These are phyloP conservation scores for Botrytis paeoniae DNA, from an alignment of 2,329 filamentous ascomycete genomes.

Conservation along the genomic window DNA sequence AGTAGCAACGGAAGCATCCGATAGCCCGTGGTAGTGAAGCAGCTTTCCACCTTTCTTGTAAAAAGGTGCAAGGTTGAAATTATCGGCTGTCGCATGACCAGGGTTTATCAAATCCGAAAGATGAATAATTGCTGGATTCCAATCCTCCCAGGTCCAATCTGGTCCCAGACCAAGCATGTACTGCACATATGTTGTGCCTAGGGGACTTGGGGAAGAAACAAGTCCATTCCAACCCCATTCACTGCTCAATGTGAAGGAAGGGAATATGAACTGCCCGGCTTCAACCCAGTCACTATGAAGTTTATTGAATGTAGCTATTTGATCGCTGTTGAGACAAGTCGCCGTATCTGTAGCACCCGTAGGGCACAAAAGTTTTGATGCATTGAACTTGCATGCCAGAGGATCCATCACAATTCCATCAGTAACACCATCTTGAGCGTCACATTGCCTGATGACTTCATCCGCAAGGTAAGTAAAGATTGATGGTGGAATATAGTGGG, in stretches of 20 bases:
- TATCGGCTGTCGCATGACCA: background rate
- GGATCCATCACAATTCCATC: background rate
- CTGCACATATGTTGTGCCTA: background rate
- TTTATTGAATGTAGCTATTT: background rate
- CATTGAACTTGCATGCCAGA: background rate
- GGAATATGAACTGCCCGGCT: background rate
- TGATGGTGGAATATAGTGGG: background rate
- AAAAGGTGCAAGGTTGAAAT: background rate
- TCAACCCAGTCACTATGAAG: background rate
- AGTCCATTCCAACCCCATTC: background rate
- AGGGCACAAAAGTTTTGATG: background rate
- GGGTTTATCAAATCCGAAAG: background rate
- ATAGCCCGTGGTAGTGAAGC: background rate
- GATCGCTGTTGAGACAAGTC: background rate
- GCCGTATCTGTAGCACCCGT: background rate
- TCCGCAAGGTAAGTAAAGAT: background rate
- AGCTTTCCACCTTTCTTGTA: background rate
- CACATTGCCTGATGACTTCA: background rate
- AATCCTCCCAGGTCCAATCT: background rate
- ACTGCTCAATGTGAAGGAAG: background rate
- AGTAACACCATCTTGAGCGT: background rate
- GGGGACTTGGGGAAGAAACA: background rate
- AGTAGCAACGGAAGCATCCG: background rate
- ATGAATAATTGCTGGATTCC: background rate
- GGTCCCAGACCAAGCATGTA: background rate